A percentile compares a stretch with the other conserved stretches of the same genome.
phyloP scores from a whole-genome alignment of 805 yeast species.

The Sporopachydermia quercuum region DNA sequence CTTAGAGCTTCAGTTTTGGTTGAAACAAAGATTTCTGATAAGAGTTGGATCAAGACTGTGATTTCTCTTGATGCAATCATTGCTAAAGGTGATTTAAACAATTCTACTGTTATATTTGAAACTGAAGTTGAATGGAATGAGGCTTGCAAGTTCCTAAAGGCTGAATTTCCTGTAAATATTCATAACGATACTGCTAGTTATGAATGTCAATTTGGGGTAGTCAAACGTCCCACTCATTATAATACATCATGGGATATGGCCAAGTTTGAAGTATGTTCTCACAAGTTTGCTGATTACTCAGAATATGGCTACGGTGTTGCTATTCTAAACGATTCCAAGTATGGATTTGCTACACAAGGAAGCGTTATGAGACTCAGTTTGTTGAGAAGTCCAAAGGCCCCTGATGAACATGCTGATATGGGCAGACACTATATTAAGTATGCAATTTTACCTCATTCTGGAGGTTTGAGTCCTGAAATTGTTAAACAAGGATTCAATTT shows the following conservation, averaged over 20 bases:
- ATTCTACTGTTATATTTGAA: slow-evolving; percentile 33
- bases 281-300: slow-evolving; percentile 83
- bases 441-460: slow-evolving; percentile 73
- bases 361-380: slow-evolving; percentile 75
- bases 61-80: slow-evolving; percentile 51
- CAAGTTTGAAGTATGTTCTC: slow-evolving; percentile 90
- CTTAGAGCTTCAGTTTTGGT: slow-evolving; percentile 50
- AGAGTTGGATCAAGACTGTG: slow-evolving; percentile 46
- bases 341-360: slow-evolving; percentile 92
- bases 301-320: slow-evolving; percentile 82
- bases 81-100: slow-evolving; percentile 9
- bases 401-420: slow-evolving; percentile 92
- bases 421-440: slow-evolving; percentile 74
- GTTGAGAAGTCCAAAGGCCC: slow-evolving; percentile 83
- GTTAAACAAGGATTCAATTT: slow-evolving; percentile 69
- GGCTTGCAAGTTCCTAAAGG: slow-evolving; percentile 75
- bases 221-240: slow-evolving; percentile 85
- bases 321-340: slow-evolving; percentile 69
- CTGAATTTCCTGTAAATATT: slow-evolving; percentile 84
- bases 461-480: slow-evolving; percentile 44
- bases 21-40: slow-evolving; percentile 39
- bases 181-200: slow-evolving; percentile 66
- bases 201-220: slow-evolving; percentile 89
- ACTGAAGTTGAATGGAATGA: slow-evolving; percentile 77
- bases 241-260: slow-evolving; percentile 96